Base-by-base conservation (phyloP, 495 filamentous ascomycete species). In the Aspergillus saccharolyticus region DNA sequence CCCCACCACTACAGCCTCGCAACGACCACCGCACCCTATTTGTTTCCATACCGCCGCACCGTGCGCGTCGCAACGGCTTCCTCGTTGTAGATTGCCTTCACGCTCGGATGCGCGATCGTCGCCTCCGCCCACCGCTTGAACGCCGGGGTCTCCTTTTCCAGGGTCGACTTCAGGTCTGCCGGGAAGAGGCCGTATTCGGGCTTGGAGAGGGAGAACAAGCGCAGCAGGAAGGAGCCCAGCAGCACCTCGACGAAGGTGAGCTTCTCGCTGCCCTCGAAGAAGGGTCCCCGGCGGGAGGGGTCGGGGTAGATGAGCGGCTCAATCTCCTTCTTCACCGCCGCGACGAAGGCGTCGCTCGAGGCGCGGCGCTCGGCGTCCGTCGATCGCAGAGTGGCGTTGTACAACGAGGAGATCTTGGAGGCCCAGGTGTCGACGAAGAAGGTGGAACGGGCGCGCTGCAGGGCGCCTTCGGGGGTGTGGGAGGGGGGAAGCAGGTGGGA, bases 361-460 rank as follows among this genome's bases (percentile, higher is more conserved):
- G 66, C 64, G 44, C 73, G 67, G 19, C 73, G 73, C 45, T 75
- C 76, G n/a, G 69, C 67, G 12, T 67, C 69, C 16, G 58, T 61
- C 10, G 69, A 56, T 20, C 68, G 69, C 17, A 83, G 21, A 7
- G 82, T 59, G 1, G 71, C 65, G 57, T 74, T 77, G 44, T 83
- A 65, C 18, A 70, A 62, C 4, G 70, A 52, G 10, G 79, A 71
- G 49, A 87, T 74, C 71, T 92, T 94, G 64, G 61, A 76, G 60
- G 79, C 70, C 74, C 80, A 93, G 6, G 89, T 81, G 59, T 96
- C 89, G 50, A 85, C 83, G 67, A 96, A 94, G 74, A 91, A 88
- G 54, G 74, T 74, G 54, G 90, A 78, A 24, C 81, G 79, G 4
- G 90, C 89, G n/a, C 91, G 80, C 55, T 75, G 70, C 12, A 88